These are phyloP conservation scores for Nakazawaea sp. DNA, from an alignment of 805 yeast genomes.

Conservation along the genomic window DNA sequence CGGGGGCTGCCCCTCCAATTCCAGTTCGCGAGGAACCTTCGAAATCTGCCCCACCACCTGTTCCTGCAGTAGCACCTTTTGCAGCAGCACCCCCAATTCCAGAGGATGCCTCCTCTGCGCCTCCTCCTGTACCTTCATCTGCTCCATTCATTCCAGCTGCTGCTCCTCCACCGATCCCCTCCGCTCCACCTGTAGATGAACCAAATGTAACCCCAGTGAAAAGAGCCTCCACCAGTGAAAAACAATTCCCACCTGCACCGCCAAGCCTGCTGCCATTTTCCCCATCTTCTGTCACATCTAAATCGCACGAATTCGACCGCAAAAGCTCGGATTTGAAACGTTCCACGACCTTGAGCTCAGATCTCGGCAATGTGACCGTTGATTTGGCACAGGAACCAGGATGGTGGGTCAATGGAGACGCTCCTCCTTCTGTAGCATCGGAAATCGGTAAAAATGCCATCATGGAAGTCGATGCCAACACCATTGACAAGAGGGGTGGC, in stretches of 20 bases:
- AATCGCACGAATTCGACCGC: no score
- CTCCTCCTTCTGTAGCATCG: conserved; percentile 45
- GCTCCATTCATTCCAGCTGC: not conserved
- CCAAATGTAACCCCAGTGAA: no score
- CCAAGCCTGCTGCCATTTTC: no score
- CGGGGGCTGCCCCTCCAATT: conserved; percentile 11
- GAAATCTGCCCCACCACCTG: conserved; percentile 12
- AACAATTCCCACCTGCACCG: no score
- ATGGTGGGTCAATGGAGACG: conserved; percentile 65
- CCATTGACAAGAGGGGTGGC: conserved; percentile 50
- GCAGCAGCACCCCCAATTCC: conserved; percentile 1
- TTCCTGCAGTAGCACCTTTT: conserved; percentile 8
- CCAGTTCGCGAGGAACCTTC: no score
- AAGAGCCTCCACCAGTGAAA: no score
- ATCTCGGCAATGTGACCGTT: no score
- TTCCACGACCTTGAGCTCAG: no score
- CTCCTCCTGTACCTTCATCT: not conserved
- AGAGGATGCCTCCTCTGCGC: not conserved
- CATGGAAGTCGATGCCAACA: conserved; percentile 59
- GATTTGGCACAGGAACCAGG: no score
- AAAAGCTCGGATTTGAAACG: no score
- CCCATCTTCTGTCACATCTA: no score
- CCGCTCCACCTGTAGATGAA: conserved; percentile 6
- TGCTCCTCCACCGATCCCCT: conserved; percentile 15
- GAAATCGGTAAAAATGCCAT: conserved; percentile 42